Conservation (phyloP, 1,139 yeast genomes). For the Candida tetrigidarum region DNA sequence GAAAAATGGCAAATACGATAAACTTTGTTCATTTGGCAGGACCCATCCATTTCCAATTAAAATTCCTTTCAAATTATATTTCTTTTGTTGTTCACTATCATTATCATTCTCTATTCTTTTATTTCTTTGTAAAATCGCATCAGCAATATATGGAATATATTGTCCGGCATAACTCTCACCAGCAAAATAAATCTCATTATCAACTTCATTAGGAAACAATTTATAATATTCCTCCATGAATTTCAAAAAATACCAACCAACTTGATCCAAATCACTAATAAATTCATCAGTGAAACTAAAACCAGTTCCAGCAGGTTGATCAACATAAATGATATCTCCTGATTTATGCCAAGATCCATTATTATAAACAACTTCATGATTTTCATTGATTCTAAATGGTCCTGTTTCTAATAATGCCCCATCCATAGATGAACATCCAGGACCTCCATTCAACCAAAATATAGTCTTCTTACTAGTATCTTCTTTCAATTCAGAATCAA, state of each 20-base stretch:
- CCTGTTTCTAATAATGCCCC: slow-evolving; percentile 96
- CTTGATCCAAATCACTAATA: slow-evolving; percentile 60
- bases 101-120: slow-evolving; percentile 30
- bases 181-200: slow-evolving; percentile 73
- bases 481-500: slow-evolving; percentile 35
- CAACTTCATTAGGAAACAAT: slow-evolving; percentile 72
- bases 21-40: slow-evolving; percentile 85
- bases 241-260: slow-evolving; percentile 61
- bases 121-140: slow-evolving; percentile 58
- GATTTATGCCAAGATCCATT: slow-evolving; percentile 85
- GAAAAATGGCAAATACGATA: slow-evolving; percentile 79
- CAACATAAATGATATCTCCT: slow-evolving; percentile 82
- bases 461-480: slow-evolving; percentile 45
- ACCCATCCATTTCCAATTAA: slow-evolving; percentile 96
- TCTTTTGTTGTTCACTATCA: slow-evolving; percentile 20
- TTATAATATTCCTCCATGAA: slow-evolving; percentile 72
- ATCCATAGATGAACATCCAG: slow-evolving; percentile 98
- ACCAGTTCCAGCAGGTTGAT: slow-evolving; percentile 97
- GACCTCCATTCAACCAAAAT: slow-evolving; percentile 96
- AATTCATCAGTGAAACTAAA: slow-evolving; percentile 65
- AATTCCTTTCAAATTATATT: slow-evolving; percentile 62
- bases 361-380: slow-evolving; percentile 55
- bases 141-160: slow-evolving; percentile 87
- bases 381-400: slow-evolving; percentile 67
- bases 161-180: slow-evolving; percentile 99